Base-by-base conservation (phyloP, 2,329 filamentous ascomycete species). In the Sporothrix dimorphospora region DNA sequence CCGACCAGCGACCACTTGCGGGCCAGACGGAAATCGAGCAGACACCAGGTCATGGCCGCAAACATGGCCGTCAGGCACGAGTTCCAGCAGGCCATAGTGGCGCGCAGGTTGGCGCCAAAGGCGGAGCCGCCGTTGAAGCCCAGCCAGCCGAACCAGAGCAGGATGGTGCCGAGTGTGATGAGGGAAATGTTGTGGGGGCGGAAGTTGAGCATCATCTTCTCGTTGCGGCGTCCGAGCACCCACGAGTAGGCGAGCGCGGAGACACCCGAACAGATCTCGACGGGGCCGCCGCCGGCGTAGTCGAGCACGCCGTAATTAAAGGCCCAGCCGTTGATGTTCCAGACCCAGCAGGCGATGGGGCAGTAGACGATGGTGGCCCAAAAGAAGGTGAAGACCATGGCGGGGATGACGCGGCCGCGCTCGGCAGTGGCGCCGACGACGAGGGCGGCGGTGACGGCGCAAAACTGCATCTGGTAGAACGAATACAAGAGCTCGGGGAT, bases 121-220 rank as follows among this genome's bases (percentile, higher is more conserved):
- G 95, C 86, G 30, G 94, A 98, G 75, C 96, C 96, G 78, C 95
- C 96, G 86, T 99, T 99, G 89, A 99, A 99, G 71, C 94, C 96
- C 75, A 99, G 87, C 96, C 96, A 99, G 79, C 96, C 96, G 79
- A 98, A 98, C 94, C 94, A 98, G 72, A 99, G 93, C 78, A 99
- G 89, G 76, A 97, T 89, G 3, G 96, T 98, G 75, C 96, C 96
- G 77, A 98, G 91, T 0, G 96, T 94, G 83, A 99, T 97, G 79
- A 98, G 89, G 6, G 94, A 97, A 76, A 98, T 96, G 85, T 99
- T 99, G 87, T 99, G 96, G 21, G 96, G 96, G 77, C 96, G 93
- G 89, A 98, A 98, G 88, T 98, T 98, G 83, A 98, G 89, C 93
- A 98, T 98, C 94, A 98, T 98, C 85, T 94, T 96, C 85, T 98